Base-by-base conservation (phyloP, 805 yeast genomes). In the Geotrichum ghanense region DNA sequence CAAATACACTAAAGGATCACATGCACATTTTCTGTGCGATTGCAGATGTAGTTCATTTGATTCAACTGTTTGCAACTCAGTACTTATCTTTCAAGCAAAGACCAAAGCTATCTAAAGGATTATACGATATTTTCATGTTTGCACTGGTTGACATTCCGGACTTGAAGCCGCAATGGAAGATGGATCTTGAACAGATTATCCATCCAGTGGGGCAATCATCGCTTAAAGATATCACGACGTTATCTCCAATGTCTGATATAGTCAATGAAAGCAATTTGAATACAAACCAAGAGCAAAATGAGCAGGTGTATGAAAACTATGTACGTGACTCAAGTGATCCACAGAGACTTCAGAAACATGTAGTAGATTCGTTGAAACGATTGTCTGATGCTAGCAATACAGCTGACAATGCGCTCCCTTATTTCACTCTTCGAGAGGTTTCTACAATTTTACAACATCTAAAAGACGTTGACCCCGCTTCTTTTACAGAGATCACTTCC, bases 211-310 rank as follows among this genome's bases (percentile, higher is more conserved):
- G 45, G 41, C 51, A 12, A 53, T 50, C 26, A 17, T 31, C 56
- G 2, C 53, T 51, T 2, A 45, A 43, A 17, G 53, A 54, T 24
- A 48, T 49, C 23, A 41, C 52, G n/a, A 50, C 52, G 5, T 49
- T 56, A 19, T 56, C 60, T 3, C 61, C 61, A 2, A 47, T 57
- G 42, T 55, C 59, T 2, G 61, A 57, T 16, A 39, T 39, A 7
- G 21, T 21, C n/a, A 20, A 16, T 39, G 23, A 20, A 20, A n/a
- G n/a, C n/a, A 10, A 39, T 21, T 39, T 22, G 16, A 14, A 12
- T 5, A 21, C n/a, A n/a, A 39, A 39, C 42, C 42, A 39, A n/a
- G 42, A 39, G 21, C 17, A 20, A 17, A 12, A 14, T 4, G 16
- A 24, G 16, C 10, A 26, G 22, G 17, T 43, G 22, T 20, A 43